Conservation (phyloP, 306 rosid genomes). For the Astragalus glycyphyllos region DNA sequence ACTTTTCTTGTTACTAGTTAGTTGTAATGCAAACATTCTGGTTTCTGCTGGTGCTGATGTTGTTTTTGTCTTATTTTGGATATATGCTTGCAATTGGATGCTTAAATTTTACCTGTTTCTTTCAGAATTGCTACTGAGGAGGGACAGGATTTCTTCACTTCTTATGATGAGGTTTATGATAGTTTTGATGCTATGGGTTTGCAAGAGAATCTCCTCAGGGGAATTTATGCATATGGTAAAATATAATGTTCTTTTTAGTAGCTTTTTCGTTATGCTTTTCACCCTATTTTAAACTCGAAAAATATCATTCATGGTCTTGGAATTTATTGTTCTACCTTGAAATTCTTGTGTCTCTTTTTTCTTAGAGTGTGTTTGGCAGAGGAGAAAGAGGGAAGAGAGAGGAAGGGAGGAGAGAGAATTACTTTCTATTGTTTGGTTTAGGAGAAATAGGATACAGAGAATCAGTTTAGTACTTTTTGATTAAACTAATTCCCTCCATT, state of each 20-base stretch:
- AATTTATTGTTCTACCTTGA: not conserved
- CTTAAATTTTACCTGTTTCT: conserved; percentile 16
- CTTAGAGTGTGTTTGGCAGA: too few relatives aligned
- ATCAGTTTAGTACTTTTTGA: too few relatives aligned
- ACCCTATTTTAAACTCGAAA: not conserved
- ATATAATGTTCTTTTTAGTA: not conserved
- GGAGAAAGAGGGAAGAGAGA: too few relatives aligned
- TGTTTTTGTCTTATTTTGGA: not conserved
- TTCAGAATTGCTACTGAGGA: conserved; percentile 70
- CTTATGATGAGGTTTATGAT: conserved; percentile 71
- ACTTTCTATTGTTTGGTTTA: too few relatives aligned
- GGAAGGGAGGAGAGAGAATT: too few relatives aligned
- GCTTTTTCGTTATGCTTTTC: not conserved
- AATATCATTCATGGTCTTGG: not conserved
- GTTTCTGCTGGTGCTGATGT: not conserved
- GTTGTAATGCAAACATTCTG: not conserved
- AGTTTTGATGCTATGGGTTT: conserved; percentile 80
- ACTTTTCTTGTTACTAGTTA: not conserved
- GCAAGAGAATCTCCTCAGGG: conserved; percentile 82
- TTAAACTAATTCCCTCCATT: too few relatives aligned
- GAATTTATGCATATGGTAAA: conserved; percentile 78
- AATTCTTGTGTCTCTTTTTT: too few relatives aligned
- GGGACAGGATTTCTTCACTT: conserved; percentile 70
- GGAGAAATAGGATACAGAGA: too few relatives aligned
- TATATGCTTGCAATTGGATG: conserved; percentile 4